Evolutionary conservation across 2,329 filamentous ascomycete genomes (phyloP), one percentile per base, ranked within the genome.

Genomic region (Trichoderma pleuroti): DNA sequence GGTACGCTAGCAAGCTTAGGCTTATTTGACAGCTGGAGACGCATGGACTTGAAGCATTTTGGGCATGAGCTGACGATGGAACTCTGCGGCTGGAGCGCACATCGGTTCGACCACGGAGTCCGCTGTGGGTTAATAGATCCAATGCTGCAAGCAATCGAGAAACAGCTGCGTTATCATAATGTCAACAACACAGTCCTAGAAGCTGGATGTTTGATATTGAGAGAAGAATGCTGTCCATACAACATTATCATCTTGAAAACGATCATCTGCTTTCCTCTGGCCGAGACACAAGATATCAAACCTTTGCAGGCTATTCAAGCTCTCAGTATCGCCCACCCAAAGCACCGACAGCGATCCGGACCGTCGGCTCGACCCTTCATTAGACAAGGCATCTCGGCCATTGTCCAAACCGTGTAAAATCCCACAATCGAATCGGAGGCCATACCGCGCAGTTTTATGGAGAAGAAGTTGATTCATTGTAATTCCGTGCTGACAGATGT

Each of bases 401-500:
- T n/a, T 32, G 3, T 11, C 18, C 5, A 2, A 24, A 52, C 0
- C 28, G 28, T 10, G 24, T 60, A 28, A 24, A 60, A 32, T 2
- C 42, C 1, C 36, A 42, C 32, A 24, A 30, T 42, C 63, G 63
- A 66, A 66, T 57, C 34, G 36, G 18, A 66, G 12, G 14, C 30
- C 4, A 26, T n/a, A 32, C 46, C 42, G 68, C 68, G 60, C 60
- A 18, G 52, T 39, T 67, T 36, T 24, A 56, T 42, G 59, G 67
- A 56, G 59, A 36, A 18, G 1, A 1, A 42, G 0, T 1, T 26
- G 56, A 16, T 39, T 46, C 24, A 56, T 70, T 14, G 21, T 30
- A 42, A 56, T 26, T 18, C 24, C 30, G 24, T 63, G 67, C 64
- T 67, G 56, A 67, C 64, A 59, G 64, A 67, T 46, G 64, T 24